Base-by-base conservation (phyloP, 1,139 yeast genomes). In the Scheffersomyces quercinus region DNA sequence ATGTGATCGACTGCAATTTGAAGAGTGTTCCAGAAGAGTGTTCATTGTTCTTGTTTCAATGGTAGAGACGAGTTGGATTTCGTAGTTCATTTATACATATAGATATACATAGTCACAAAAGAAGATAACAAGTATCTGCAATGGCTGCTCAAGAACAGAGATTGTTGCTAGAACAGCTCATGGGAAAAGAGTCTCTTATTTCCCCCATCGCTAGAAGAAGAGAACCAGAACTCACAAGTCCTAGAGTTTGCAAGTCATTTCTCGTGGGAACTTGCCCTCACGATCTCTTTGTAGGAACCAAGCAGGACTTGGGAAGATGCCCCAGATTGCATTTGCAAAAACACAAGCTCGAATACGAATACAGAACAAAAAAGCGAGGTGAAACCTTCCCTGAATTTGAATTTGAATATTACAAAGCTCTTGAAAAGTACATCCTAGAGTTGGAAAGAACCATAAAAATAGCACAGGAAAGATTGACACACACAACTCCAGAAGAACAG, bases 211-310 rank as follows among this genome's bases (percentile, higher is more conserved):
- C 62, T 44, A 49, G 66, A 55, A 49, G 81, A 53, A 54, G 71
- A 62, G 64, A 74, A 52, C 65, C 81, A 35, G 74, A 75, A n/a
- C 65, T 90, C 55, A 73, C 81, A 26, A 87, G 85, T 48, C 80
- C 84, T 13, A 71, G 81, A 38, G 83, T 90, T 10, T 91, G 98
- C 62, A 86, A 87, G 59, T 75, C 88, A 26, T 91, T 84, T 60
- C 63, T 93, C 12, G 89, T 89, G 6, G 97, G 95, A 1, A 79
- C 81, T n/a, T 91, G 98, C 56, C 95, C 96, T 0, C 88, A 87
- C 61, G 97, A 90, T 54, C 62, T 91, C 44, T 86, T 91, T 58
- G 77, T 78, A 12, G 89, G 89, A 5, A 88, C 97, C 12, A 90
- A 89, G 62, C 88, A 87, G 58, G 90, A 87, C 59, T 62, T 88